Percentiles rank a stretch among this genome's conserved stretches.
phyloP scores from a whole-genome alignment of 2,329 filamentous ascomycete genomes.

The Hypoxylon rubiginosum region DNA sequence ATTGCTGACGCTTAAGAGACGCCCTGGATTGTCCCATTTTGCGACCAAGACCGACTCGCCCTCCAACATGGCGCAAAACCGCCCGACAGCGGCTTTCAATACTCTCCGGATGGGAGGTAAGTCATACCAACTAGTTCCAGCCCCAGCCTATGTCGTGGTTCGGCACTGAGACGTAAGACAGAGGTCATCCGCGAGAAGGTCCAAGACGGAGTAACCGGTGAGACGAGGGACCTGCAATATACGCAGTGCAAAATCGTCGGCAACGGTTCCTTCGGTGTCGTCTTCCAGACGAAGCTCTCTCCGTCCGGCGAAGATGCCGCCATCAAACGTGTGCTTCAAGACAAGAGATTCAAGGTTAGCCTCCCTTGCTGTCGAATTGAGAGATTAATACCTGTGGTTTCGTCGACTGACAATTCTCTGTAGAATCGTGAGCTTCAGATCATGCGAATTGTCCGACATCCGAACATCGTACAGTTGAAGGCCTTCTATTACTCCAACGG shows the following conservation, averaged over 20 bases:
- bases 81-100: constrained; percentile 85
- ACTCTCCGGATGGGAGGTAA: constrained; percentile 96
- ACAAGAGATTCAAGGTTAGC: constrained; percentile 98
- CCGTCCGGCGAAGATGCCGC: constrained; percentile 98
- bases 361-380: background rate
- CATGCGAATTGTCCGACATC: constrained; percentile 98
- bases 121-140: constrained; percentile 55
- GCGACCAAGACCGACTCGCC: constrained; percentile 45
- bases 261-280: constrained; percentile 98
- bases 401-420: constrained; percentile 32
- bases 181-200: constrained; percentile 99
- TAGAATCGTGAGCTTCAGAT: constrained; percentile 99
- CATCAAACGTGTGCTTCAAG: constrained; percentile 98
- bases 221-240: constrained; percentile 96
- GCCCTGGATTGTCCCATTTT: constrained; percentile 43
- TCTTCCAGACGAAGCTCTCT: constrained; percentile 98
- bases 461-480: constrained; percentile 98
- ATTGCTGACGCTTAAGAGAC: constrained; percentile 48
- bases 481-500: constrained; percentile 99
- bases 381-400: constrained; percentile 1
- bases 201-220: constrained; percentile 96
- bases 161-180: constrained; percentile 57
- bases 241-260: constrained; percentile 99
- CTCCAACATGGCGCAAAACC: constrained; percentile 53
- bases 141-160: constrained; percentile 24